Conservation (phyloP, 1,284 basidiomycete species). For the Xanthoconium separans region DNA sequence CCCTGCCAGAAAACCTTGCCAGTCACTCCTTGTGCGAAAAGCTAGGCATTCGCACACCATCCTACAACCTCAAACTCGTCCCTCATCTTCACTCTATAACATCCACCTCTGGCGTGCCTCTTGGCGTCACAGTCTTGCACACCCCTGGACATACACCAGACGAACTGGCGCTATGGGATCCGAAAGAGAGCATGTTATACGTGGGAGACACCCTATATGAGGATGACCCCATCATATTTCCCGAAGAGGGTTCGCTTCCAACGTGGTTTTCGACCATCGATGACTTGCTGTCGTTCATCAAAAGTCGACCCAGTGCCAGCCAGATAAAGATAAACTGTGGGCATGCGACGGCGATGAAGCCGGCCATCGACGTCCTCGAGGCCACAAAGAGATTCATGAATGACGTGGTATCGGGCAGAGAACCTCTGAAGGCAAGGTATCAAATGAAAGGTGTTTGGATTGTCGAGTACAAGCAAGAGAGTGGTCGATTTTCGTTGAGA, state of each 20-base stretch:
- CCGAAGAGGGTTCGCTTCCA: conserved; percentile 48
- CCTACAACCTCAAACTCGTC: conserved; percentile 44
- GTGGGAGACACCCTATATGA: conserved; percentile 59
- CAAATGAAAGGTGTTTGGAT: conserved; percentile 38
- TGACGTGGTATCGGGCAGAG: conserved; percentile 44
- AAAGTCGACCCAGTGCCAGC: conserved; percentile 21
- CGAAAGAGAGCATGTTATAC: conserved; percentile 47
- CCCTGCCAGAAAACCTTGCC: conserved; percentile 38
- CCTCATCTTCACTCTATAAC: conserved; percentile 37
- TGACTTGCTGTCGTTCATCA: conserved; percentile 41
- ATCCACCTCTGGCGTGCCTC: conserved; percentile 17
- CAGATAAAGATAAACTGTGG: conserved; percentile 46
- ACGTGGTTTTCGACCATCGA: conserved; percentile 48
- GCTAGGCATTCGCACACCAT: conserved; percentile 41
- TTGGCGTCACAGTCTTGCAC: conserved; percentile 46
- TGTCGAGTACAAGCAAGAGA: conserved; percentile 44
- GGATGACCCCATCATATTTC: conserved; percentile 52
- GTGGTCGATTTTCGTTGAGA: conserved; percentile 44
- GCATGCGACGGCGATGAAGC: conserved; percentile 43
- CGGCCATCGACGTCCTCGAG: conserved; percentile 45
- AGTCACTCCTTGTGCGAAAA: conserved; percentile 46
- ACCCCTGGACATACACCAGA: conserved; percentile 59
- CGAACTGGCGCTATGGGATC: conserved; percentile 52
- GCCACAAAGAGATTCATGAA: conserved; percentile 43
- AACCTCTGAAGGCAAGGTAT: conserved; percentile 35